Conservation (phyloP, 2,329 filamentous ascomycete species). For the Scedosporium boydii region DNA sequence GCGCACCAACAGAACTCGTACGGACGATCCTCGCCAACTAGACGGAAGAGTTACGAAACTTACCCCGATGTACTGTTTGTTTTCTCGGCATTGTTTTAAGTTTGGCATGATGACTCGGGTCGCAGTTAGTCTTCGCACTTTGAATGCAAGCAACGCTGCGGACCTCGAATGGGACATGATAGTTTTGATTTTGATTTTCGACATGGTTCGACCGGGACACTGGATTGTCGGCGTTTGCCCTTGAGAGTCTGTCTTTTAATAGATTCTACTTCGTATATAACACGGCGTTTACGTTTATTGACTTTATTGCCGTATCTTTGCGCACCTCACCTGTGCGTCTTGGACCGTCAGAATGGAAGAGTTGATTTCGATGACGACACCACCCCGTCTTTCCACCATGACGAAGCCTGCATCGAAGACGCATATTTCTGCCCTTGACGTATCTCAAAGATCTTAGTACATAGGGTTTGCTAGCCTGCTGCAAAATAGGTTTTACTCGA, state of each 20-base stretch:
- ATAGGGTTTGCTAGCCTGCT: too few relatives aligned
- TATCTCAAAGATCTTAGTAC: too few relatives aligned
- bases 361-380: too few relatives aligned
- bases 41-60: slow-evolving; percentile 11
- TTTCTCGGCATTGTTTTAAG: background rate
- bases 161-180: background rate
- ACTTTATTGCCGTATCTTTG: background rate
- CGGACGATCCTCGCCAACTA: slow-evolving; percentile 81
- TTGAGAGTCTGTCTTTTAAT: background rate
- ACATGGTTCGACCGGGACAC: background rate
- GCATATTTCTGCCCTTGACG: too few relatives aligned
- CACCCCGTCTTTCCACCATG: too few relatives aligned
- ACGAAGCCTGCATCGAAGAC: too few relatives aligned
- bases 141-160: background rate
- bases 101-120: background rate
- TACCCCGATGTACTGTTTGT: background rate
- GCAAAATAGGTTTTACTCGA: too few relatives aligned
- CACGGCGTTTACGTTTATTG: background rate
- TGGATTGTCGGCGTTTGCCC: background rate
- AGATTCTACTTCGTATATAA: background rate
- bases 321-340: background rate
- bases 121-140: background rate
- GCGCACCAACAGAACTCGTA: slow-evolving; percentile 57
- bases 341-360: too few relatives aligned
- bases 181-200: background rate